These are phyloP conservation scores for Eucalyptus leucophloia DNA, from an alignment of 345 rosid species.

Conservation along the genomic window DNA sequence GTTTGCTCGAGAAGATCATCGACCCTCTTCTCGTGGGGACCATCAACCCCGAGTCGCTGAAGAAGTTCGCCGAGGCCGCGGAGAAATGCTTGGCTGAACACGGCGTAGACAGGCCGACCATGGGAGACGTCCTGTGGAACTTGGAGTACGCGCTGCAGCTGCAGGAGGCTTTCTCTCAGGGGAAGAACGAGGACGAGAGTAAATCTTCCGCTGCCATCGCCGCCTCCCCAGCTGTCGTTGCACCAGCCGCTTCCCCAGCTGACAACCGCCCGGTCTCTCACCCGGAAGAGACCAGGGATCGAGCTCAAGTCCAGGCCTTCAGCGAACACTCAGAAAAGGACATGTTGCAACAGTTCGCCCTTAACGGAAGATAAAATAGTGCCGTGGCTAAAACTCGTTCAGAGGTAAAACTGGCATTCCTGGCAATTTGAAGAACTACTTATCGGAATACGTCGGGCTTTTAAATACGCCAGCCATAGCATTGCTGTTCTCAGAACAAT, in stretches of 20 bases:
- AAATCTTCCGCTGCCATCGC: background rate
- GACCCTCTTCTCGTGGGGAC: conserved; percentile 22
- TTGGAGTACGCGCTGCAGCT: conserved; percentile 40
- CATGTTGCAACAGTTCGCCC: background rate
- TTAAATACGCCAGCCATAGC: background rate
- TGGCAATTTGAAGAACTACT: background rate
- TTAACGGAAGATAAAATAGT: background rate
- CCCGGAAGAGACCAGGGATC: background rate
- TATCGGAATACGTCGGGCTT: background rate
- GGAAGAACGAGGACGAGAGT: background rate
- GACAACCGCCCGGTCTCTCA: background rate
- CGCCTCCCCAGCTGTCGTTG: background rate
- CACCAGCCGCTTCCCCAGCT: background rate
- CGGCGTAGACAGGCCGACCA: conserved; percentile 36
- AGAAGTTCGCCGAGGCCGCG: conserved; percentile 29
- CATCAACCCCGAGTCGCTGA: conserved; percentile 34
- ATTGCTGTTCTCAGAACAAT: background rate
- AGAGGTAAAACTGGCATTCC: background rate
- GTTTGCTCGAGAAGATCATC: conserved; percentile 29
- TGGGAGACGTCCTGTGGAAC: conserved; percentile 47
- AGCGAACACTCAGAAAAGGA: background rate
- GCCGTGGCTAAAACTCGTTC: background rate
- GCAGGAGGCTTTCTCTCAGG: conserved; percentile 7
- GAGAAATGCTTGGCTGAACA: conserved; percentile 29
- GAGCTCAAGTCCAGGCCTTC: background rate